Base-by-base conservation (phyloP, 345 rosid species). In the Theobroma cacao region DNA sequence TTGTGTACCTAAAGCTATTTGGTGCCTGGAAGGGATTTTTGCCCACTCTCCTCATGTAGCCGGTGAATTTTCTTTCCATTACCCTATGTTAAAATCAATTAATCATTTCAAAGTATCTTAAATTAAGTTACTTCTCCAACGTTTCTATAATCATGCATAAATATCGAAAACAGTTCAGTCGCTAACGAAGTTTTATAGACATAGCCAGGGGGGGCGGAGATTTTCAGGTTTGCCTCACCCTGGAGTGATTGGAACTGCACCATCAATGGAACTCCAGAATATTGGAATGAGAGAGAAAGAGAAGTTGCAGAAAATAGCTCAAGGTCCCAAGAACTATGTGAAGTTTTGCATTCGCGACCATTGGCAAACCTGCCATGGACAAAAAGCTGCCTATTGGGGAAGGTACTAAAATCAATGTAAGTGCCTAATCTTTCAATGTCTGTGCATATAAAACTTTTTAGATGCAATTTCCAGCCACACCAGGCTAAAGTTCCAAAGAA, bases 151-250 rank as follows among this genome's bases (percentile, higher is more conserved):
- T n/a, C 22, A 7, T 20, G 59, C 18, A 6, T 17, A 48, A 48
- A 48, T 48, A 15, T 18, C 20, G 7, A 52, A 52, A 17, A 20
- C 5, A 18, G 55, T 50, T 50, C n/a, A 66, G 17, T 20, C 60
- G 17, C 50, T 45, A 45, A 45, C 50, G 11, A 43, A 17, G 4
- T 45, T 41, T n/a, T 77, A 36, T 77, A 33, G 47, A 68, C 60
- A 30, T 22, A 58, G 55, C 74, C n/a, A n/a, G n/a, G n/a, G n/a
- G 91, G 96, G 98, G 67, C 96, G 91, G 47, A 74, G 94, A 67
- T 91, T 92, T 85, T 96, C 96, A 0, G 94, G 96, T 40, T 86
- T 92, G 85, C 87, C 94, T 73, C 96, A 92, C 77, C 97, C 97
- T 47, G 94, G 97, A 82, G 43, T 94, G 75, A 77, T 92, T 61